Percentiles rank a stretch among this genome's conserved stretches.
Conservation (phyloP, 1,284 basidiomycete species). For the Heliocybe sulcata region DNA sequence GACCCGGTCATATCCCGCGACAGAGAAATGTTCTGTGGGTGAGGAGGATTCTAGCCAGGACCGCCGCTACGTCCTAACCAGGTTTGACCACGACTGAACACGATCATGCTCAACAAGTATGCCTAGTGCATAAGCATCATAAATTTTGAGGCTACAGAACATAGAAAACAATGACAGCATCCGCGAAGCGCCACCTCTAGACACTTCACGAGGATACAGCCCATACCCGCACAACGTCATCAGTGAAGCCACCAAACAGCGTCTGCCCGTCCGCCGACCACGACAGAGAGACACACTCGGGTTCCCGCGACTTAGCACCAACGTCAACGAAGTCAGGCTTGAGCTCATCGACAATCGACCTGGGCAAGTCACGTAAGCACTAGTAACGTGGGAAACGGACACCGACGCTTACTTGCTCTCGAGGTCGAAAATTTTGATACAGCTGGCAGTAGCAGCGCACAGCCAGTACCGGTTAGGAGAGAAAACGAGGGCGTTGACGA, state of each 20-base stretch:
- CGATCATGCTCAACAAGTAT: neutral
- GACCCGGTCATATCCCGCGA: too few species aligned
- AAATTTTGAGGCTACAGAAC: constrained; percentile 29
- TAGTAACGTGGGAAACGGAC: constrained; percentile 16
- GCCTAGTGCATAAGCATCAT: constrained; percentile 7
- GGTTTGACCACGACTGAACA: too few species aligned
- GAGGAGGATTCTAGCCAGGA: too few species aligned
- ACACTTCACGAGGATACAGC: constrained; percentile 65
- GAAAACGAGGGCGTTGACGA: constrained; percentile 99
- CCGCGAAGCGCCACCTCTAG: neutral
- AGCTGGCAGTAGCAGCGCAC: constrained; percentile 95
- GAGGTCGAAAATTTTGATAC: constrained; percentile 98
- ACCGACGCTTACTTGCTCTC: constrained; percentile 83
- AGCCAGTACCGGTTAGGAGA: constrained; percentile 99
- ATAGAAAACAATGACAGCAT: constrained; percentile 4
- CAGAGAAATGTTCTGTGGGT: too few species aligned
- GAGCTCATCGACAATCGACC: constrained; percentile 98
- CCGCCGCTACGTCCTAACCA: too few species aligned
- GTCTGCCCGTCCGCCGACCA: constrained; percentile 99
- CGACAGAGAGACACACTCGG: constrained; percentile 96
- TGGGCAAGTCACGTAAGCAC: constrained; percentile 23
- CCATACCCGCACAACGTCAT: constrained; percentile 91
- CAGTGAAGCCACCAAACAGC: constrained; percentile 92
- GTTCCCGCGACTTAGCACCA: constrained; percentile 75
- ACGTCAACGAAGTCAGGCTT: constrained; percentile 86